Evolutionary conservation across 2,329 filamentous ascomycete genomes (phyloP), one percentile per base, ranked within the genome.

Genomic region (Pyrenophora seminiperda): DNA sequence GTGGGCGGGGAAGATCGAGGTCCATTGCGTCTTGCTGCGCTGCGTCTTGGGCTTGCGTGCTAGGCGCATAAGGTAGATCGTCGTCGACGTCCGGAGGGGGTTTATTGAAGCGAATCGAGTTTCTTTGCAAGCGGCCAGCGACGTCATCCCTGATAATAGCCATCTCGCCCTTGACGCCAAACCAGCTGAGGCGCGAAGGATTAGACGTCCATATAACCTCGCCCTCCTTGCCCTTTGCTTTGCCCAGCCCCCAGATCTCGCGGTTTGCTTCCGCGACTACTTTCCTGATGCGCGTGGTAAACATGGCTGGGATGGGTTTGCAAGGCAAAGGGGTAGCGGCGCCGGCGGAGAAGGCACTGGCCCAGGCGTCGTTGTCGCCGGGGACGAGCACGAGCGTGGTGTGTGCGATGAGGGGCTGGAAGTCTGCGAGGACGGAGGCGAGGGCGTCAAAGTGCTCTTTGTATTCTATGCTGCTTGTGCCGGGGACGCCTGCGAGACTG

Each of bases 321-420:
- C 87, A 76, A 0, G 90, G 90, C 9, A 93, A 68, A 0, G 87
- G 83, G 0, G 83, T 82, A 0, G 88, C 84, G 1, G 89, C 87
- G 3, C 90, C 90, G 2, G 86, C 87, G 1, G 84, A 85, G 70
- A 96, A 96, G 2, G 91, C 83, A 0, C 91, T 96, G 4, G 88
- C 84, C 94, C 94, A 99, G n/a, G 90, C 92, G 71, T 99, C 94
- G 70, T 97, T 96, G 74, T 97, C 93, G 22, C 94, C 94, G 0
- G 94, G 94, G 0, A 97, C 89, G 67, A 99, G 96, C 24, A 96
- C 79, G 70, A 97, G 96, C 0, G 89, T 93, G 4, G 89, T 87
- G 19, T 83, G 82, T 48, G 88, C 87, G 34, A 97, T 81, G 11
- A 99, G 81, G 1, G 83, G 80, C 3, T 91, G 90, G 66, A 91